phyloP scores from a whole-genome alignment of 2,329 filamentous ascomycete genomes.

The Samsoniella hepiali region DNA sequence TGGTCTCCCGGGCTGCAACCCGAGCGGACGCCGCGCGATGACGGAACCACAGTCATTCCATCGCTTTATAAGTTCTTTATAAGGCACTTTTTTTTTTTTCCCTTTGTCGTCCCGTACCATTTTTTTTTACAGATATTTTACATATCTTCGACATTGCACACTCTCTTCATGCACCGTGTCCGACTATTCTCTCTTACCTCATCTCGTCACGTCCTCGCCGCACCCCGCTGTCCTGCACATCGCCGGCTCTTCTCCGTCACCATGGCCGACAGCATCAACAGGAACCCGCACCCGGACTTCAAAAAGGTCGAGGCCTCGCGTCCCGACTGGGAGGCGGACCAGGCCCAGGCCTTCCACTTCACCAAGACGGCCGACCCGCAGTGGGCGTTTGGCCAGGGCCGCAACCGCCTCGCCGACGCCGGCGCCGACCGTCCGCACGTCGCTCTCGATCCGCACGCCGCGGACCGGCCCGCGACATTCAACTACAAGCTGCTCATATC shows the following conservation, averaged over 20 bases:
- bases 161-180: background rate
- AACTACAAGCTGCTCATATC: slow-evolving; percentile 95
- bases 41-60: background rate
- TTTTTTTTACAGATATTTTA: background rate
- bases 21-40: slow-evolving; percentile 1
- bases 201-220: background rate
- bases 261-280: slow-evolving; percentile 38
- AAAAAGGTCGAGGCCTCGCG: slow-evolving; percentile 66
- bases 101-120: no score
- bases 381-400: slow-evolving; percentile 65
- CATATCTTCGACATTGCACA: background rate
- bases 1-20: slow-evolving; percentile 1
- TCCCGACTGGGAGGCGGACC: slow-evolving; percentile 52
- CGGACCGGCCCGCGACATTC: slow-evolving; percentile 61
- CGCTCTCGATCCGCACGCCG: slow-evolving; percentile 75
- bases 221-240: background rate
- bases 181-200: background rate
- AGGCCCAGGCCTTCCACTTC: slow-evolving; percentile 46
- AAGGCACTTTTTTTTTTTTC: background rate
- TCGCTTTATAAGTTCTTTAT: slow-evolving; percentile 12
- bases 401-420: slow-evolving; percentile 48
- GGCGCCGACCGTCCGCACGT: slow-evolving; percentile 54
- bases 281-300: slow-evolving; percentile 73
- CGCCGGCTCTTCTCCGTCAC: slow-evolving; percentile 19
- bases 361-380: slow-evolving; percentile 62